A percentile compares a stretch with the other conserved stretches of the same genome.
Evolutionary conservation across 2,329 filamentous ascomycete species (phyloP).

Genomic region (Neofusicoccum sp.): DNA sequence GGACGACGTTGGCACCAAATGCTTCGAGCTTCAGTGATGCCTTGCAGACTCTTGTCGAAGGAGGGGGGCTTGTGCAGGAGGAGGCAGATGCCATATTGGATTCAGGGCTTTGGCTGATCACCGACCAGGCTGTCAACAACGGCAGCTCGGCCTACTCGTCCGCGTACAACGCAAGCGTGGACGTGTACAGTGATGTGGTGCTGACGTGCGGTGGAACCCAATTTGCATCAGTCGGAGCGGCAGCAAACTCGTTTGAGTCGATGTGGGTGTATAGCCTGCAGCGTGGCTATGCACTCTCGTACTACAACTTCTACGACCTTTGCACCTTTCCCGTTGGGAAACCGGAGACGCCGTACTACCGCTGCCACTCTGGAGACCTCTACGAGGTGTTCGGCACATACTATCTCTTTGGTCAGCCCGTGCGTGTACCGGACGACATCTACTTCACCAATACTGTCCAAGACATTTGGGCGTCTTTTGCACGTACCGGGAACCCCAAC

Average conservation of each 20-base stretch:
- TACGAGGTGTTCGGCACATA: conserved; percentile 3
- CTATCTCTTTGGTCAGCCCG: background rate
- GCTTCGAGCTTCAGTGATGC: background rate
- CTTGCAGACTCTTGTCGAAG: background rate
- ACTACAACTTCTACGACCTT: conserved; percentile 2
- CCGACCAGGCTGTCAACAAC: background rate
- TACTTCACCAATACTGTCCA: conserved; percentile 8
- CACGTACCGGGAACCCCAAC: background rate
- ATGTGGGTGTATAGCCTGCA: conserved; percentile 4
- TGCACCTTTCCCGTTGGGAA: conserved; percentile 4
- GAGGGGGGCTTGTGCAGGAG: background rate
- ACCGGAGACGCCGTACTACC: conserved; percentile 4
- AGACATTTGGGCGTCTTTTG: conserved; percentile 6
- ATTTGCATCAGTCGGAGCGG: background rate
- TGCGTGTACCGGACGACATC: background rate
- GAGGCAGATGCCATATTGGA: background rate
- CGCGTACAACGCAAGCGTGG: background rate
- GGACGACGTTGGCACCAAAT: background rate
- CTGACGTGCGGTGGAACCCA: conserved; percentile 1
- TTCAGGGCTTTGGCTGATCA: background rate
- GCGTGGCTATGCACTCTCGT: background rate
- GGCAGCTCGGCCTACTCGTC: background rate
- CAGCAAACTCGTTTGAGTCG: background rate
- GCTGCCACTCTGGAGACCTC: conserved; percentile 1
- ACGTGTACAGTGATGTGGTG: background rate